phyloP scores from a whole-genome alignment of 495 filamentous ascomycete genomes.

The Penicillium psychrofluorescens region DNA sequence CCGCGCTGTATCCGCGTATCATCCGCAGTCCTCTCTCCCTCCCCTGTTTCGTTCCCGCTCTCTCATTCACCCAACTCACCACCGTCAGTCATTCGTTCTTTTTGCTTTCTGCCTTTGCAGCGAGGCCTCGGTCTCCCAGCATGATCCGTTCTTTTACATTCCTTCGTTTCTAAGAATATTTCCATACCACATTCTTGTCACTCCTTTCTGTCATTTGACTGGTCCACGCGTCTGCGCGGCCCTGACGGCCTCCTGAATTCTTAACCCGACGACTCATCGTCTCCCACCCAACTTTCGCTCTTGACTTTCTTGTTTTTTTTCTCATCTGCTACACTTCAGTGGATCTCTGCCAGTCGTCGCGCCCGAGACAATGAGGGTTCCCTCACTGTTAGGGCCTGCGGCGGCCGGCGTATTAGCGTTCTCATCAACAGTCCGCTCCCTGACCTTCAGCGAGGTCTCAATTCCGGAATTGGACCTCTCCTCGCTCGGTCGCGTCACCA shows the following conservation, averaged over 20 bases:
- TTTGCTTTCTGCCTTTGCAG: conserved; percentile 8
- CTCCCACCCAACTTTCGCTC: conserved; percentile 10
- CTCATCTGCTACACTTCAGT: conserved; percentile 1
- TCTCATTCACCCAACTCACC: conserved; percentile 21
- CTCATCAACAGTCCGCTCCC: conserved; percentile 35
- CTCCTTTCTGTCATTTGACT: conserved; percentile 19
- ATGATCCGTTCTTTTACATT: conserved; percentile 22
- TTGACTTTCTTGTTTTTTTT: conserved; percentile 1
- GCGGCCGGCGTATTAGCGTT: conserved; percentile 40
- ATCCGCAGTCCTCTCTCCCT: background rate
- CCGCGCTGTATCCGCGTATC: too few species aligned
- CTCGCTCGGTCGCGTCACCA: conserved; percentile 73
- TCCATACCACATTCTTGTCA: conserved; percentile 26
- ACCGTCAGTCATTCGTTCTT: conserved; percentile 36
- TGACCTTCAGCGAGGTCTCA: conserved; percentile 65
- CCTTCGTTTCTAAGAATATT: conserved; percentile 7
- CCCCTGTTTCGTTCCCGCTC: conserved; percentile 9
- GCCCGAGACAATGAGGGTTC: conserved; percentile 43
- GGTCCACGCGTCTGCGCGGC: conserved; percentile 16
- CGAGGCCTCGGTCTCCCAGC: conserved; percentile 20
- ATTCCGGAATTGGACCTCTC: conserved; percentile 73
- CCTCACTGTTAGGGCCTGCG: conserved; percentile 51
- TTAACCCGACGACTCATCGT: conserved; percentile 10
- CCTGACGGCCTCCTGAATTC: conserved; percentile 16
- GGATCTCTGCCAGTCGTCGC: conserved; percentile 32